Conservation (phyloP, 1,284 basidiomycete genomes). For the Moesziomyces aphidis region DNA sequence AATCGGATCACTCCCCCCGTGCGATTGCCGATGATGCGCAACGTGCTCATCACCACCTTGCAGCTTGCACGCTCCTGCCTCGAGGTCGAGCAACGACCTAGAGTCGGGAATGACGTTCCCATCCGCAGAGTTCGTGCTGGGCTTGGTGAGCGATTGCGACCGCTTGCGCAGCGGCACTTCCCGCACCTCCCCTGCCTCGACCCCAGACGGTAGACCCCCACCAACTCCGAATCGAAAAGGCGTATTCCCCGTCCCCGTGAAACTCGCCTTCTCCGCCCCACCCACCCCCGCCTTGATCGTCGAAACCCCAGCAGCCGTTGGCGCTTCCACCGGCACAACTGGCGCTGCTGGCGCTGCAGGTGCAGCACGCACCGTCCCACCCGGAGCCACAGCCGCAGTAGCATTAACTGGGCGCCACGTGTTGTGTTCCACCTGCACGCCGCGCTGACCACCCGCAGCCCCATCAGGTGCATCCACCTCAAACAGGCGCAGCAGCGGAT, state of each 20-base stretch:
- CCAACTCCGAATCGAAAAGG: conserved; percentile 65
- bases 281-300: conserved; percentile 16
- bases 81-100: conserved; percentile 13
- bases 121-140: conserved; percentile 3
- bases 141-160: conserved; percentile 36
- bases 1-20: conserved; percentile 51
- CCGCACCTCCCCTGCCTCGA: conserved; percentile 2
- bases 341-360: not conserved
- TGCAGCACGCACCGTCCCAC: conserved; percentile 1
- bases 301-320: not conserved
- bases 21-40: conserved; percentile 43
- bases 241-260: conserved; percentile 56
- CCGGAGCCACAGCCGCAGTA: conserved; percentile 14
- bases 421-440: conserved; percentile 7
- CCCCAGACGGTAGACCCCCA: conserved; percentile 20
- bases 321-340: not conserved
- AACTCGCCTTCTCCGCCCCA: conserved; percentile 47
- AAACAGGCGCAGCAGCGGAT: conserved; percentile 57
- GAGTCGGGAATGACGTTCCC: conserved; percentile 31
- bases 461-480: conserved; percentile 34
- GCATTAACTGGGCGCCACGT: conserved; percentile 16
- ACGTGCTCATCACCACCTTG: conserved; percentile 7
- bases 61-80: not conserved
- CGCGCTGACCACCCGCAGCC: conserved; percentile 10
- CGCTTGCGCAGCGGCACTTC: conserved; percentile 25